Conservation (phyloP, 306 rosid genomes). For the Vigna nakashimae region DNA sequence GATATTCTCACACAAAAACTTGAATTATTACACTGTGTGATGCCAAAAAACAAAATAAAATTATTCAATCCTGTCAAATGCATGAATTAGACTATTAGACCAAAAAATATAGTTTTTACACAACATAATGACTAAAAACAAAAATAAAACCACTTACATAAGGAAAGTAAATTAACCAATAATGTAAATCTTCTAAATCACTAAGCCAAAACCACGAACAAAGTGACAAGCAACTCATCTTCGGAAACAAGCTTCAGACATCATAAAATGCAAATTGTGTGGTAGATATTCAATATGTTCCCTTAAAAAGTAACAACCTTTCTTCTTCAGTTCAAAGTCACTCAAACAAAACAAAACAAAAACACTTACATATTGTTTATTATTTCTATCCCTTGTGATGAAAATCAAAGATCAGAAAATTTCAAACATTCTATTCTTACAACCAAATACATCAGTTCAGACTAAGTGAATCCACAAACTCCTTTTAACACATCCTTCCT, state of each 20-base stretch:
- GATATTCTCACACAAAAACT: neutral
- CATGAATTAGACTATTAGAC: neutral
- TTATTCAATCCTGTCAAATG: neutral
- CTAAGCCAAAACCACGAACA: neutral
- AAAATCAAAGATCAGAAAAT: neutral
- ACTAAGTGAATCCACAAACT: neutral
- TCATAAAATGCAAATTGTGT: conserved; percentile 11
- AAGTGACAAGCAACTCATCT: neutral
- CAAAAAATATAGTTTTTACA: neutral
- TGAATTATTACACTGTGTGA: neutral
- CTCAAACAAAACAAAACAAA: neutral
- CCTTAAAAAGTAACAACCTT: neutral
- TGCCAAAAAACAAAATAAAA: neutral
- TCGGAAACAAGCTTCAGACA: neutral
- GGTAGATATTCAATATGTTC: neutral
- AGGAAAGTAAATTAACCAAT: neutral
- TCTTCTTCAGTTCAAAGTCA: neutral
- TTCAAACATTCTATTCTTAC: neutral
- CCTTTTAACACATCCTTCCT: neutral
- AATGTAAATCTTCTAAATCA: neutral
- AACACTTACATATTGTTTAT: neutral
- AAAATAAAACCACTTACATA: neutral
- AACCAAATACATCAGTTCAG: conserved; percentile 6
- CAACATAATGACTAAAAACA: neutral
- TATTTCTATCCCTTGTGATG: neutral